Evolutionary conservation across 495 filamentous ascomycete species (phyloP).

Genomic region (Annulohypoxylon bovei): DNA sequence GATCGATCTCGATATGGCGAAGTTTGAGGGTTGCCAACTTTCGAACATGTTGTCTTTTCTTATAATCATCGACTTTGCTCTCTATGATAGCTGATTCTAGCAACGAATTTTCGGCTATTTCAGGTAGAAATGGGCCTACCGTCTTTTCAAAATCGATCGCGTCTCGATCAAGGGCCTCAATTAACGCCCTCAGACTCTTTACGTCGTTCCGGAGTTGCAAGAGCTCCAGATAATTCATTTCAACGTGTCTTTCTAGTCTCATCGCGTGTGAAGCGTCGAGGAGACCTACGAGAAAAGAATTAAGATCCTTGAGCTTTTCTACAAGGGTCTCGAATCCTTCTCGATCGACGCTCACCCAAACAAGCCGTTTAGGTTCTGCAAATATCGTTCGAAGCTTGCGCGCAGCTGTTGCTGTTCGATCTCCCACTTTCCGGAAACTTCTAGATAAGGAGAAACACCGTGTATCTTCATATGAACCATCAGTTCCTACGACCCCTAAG

Average conservation of each 20-base stretch:
- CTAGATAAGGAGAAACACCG: not conserved
- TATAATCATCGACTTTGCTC: not conserved
- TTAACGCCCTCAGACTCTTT: not conserved
- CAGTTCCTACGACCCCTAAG: not conserved
- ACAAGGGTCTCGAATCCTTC: not conserved
- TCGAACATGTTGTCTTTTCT: not conserved
- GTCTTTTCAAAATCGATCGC: not conserved
- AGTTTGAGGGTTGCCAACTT: conserved; percentile 5
- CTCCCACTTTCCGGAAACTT: not conserved
- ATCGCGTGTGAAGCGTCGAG: not conserved
- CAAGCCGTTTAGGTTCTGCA: not conserved
- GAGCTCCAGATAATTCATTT: not conserved
- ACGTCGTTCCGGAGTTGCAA: conserved; percentile 7
- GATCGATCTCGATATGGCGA: conserved; percentile 8
- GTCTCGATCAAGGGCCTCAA: not conserved
- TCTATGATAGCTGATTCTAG: not conserved
- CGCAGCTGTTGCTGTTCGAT: not conserved
- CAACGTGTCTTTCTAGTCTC: not conserved
- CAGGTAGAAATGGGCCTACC: not conserved
- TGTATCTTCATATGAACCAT: not conserved
- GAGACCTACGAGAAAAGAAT: not conserved
- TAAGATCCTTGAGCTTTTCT: not conserved
- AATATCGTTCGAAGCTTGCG: conserved; percentile 5
- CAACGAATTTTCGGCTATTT: not conserved
- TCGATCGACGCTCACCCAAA: not conserved